A percentile compares a stretch with the other conserved stretches of the same genome.
phyloP scores from a whole-genome alignment of 2,329 filamentous ascomycete species.

The Neoscytalidium dimidiatum region DNA sequence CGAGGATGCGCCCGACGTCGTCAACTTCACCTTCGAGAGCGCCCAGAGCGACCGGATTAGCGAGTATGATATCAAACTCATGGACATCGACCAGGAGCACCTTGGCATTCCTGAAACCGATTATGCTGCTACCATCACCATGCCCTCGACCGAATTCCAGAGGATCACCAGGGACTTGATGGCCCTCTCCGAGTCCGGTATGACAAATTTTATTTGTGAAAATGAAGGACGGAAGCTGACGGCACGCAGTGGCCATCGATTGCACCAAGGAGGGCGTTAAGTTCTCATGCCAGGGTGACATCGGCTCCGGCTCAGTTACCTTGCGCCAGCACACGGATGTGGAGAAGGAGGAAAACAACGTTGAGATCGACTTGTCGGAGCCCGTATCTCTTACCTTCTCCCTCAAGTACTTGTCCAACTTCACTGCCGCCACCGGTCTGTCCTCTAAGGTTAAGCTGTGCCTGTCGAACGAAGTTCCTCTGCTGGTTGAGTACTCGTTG shows the following conservation, averaged over 20 bases:
- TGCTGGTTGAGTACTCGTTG: conserved; percentile 89
- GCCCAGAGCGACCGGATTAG: conserved; percentile 83
- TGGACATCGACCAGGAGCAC: conserved; percentile 99
- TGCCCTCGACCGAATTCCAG: conserved; percentile 89
- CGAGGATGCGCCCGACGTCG: conserved; percentile 91
- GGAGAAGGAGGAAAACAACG: conserved; percentile 83
- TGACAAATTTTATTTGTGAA: conserved; percentile 30
- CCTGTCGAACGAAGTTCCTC: conserved; percentile 92
- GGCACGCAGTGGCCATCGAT: conserved; percentile 80
- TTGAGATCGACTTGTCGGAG: conserved; percentile 88
- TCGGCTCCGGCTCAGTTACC: conserved; percentile 91
- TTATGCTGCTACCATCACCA: conserved; percentile 85
- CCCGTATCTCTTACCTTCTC: conserved; percentile 95
- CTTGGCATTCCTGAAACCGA: conserved; percentile 99
- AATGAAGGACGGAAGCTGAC: conserved; percentile 25
- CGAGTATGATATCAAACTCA: conserved; percentile 99
- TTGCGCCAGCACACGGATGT: conserved; percentile 85
- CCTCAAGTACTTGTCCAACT: conserved; percentile 99
- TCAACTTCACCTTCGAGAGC: conserved; percentile 96
- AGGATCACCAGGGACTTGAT: conserved; percentile 92
- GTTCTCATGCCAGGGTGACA: conserved; percentile 91
- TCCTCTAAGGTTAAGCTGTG: conserved; percentile 84
- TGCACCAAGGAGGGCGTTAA: conserved; percentile 96
- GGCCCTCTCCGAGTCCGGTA: conserved; percentile 94
- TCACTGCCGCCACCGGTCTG: conserved; percentile 94